Conservation (phyloP, 192 early-diverging fungal genomes). For the Coemansia sp. region DNA sequence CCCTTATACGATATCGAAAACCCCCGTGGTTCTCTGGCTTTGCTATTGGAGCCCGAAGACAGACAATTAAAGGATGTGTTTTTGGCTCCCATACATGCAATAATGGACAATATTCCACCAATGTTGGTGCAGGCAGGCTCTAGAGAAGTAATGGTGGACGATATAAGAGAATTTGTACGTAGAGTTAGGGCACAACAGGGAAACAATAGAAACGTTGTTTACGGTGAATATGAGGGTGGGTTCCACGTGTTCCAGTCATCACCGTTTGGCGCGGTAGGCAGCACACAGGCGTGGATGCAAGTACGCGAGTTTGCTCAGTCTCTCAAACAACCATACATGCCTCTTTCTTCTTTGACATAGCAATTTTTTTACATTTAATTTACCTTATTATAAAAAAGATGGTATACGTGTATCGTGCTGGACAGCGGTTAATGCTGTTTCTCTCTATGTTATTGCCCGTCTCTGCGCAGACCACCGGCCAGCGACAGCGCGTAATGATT, state of each 20-base stretch:
- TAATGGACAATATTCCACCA: constrained; percentile 23
- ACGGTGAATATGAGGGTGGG: constrained; percentile 15
- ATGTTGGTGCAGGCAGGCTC: constrained; percentile 41
- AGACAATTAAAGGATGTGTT: constrained; percentile 23
- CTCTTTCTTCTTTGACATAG: neutral
- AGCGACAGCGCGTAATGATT: neutral
- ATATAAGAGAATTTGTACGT: constrained; percentile 40
- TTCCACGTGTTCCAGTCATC: constrained; percentile 45
- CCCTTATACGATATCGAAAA: neutral
- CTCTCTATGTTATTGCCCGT: neutral
- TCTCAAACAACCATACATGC: neutral
- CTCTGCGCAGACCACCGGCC: neutral
- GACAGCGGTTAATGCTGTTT: too few relatives aligned
- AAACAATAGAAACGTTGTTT: neutral
- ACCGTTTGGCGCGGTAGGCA: neutral
- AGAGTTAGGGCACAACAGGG: neutral
- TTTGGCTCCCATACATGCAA: constrained; percentile 33
- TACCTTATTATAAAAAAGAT: neutral
- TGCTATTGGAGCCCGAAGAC: constrained; percentile 12
- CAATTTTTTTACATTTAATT: neutral
- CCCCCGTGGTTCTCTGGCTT: neutral
- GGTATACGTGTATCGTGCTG: too few relatives aligned
- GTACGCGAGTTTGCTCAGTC: constrained; percentile 18
- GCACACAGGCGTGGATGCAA: constrained; percentile 12
- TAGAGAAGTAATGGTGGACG: constrained; percentile 41